Percentiles rank a stretch among this genome's conserved stretches.
Conservation (phyloP, 805 yeast species). For the Candida alai region DNA sequence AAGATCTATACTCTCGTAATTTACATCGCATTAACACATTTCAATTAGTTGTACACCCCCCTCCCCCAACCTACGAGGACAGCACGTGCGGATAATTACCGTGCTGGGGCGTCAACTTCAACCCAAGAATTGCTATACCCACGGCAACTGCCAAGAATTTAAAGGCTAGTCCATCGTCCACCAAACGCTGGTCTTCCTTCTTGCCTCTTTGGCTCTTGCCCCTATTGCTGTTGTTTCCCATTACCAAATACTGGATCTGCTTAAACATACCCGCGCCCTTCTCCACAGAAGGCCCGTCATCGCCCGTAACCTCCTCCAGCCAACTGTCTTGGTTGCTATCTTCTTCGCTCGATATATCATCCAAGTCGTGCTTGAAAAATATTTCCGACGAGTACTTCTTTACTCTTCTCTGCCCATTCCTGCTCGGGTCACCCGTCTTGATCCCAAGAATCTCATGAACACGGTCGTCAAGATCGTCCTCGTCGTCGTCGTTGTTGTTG, state of each 20-base stretch:
- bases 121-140: conserved; percentile 39
- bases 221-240: conserved; percentile 18
- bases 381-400: no score
- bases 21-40: no score
- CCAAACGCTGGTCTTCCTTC: conserved; percentile 21
- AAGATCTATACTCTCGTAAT: no score
- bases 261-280: conserved; percentile 28
- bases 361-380: no score
- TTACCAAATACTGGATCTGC: conserved; percentile 32
- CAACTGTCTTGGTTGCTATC: conserved; percentile 8
- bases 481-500: conserved; percentile 12
- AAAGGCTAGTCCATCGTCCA: conserved; percentile 39
- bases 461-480: conserved; percentile 9
- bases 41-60: no score
- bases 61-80: no score
- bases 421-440: no score
- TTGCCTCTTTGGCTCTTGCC: conserved; percentile 8
- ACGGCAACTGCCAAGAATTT: conserved; percentile 40
- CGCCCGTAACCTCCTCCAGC: not conserved
- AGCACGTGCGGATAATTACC: not conserved
- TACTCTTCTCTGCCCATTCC: no score
- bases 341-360: not conserved
- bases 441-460: conserved; percentile 10
- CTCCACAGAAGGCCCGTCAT: conserved; percentile 6
- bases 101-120: conserved; percentile 28